Percentiles rank a stretch among this genome's conserved stretches.
These are phyloP conservation scores for Uncinocarpus reesii DNA, from an alignment of 2,329 filamentous ascomycete species.

Conservation along the genomic window DNA sequence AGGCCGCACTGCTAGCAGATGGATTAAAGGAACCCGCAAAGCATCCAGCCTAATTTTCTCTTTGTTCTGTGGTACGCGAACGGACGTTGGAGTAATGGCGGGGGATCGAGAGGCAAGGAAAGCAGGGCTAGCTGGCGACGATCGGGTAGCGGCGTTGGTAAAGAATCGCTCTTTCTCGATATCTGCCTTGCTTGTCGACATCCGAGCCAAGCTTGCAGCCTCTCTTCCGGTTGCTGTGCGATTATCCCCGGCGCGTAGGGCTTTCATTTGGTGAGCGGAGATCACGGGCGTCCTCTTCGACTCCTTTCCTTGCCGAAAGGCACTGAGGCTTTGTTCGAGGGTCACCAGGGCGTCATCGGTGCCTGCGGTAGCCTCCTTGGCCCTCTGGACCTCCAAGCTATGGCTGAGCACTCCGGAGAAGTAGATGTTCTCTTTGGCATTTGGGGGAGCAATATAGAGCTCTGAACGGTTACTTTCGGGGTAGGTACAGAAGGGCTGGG, in stretches of 20 bases:
- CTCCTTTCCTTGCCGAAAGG: slow-evolving; percentile 50
- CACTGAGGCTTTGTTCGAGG: slow-evolving; percentile 50
- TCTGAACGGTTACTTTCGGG: slow-evolving; percentile 48
- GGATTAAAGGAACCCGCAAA: slow-evolving; percentile 38
- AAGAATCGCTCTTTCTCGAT: slow-evolving; percentile 36
- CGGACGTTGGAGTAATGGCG: slow-evolving; percentile 36
- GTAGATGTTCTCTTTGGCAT: slow-evolving; percentile 39
- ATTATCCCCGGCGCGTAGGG: slow-evolving; percentile 29
- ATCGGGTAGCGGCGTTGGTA: slow-evolving; percentile 29
- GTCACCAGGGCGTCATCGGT: slow-evolving; percentile 51
- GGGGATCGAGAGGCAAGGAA: slow-evolving; percentile 31
- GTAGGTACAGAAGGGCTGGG: slow-evolving; percentile 44
- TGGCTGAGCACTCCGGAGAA: slow-evolving; percentile 51
- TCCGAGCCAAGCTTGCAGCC: slow-evolving; percentile 24
- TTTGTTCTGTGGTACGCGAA: slow-evolving; percentile 29
- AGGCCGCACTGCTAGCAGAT: slow-evolving; percentile 46
- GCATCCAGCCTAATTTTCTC: slow-evolving; percentile 34
- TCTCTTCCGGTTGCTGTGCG: slow-evolving; percentile 25
- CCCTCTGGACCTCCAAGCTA: slow-evolving; percentile 46
- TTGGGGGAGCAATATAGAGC: slow-evolving; percentile 42
- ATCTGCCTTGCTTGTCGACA: slow-evolving; percentile 31
- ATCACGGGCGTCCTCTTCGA: slow-evolving; percentile 44
- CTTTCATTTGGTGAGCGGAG: slow-evolving; percentile 29
- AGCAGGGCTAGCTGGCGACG: slow-evolving; percentile 35
- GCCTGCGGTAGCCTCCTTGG: slow-evolving; percentile 45